phyloP scores from a whole-genome alignment of 148 eudicot species.

The Arctostaphylos glauca region DNA sequence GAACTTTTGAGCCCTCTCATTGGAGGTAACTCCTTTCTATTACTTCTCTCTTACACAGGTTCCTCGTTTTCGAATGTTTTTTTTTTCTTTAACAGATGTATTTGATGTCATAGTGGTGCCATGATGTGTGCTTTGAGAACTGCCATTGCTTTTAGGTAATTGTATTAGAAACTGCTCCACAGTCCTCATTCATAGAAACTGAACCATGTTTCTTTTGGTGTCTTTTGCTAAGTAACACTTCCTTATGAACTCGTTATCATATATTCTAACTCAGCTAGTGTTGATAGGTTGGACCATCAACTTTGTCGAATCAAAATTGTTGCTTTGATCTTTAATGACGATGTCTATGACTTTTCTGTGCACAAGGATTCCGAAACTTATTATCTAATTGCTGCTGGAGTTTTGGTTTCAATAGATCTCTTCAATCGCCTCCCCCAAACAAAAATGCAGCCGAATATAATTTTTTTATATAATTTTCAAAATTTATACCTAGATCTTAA shows the following conservation, averaged over 20 bases:
- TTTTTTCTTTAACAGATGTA: constrained; percentile 11
- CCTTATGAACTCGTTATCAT: background rate
- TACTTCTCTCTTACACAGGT: background rate
- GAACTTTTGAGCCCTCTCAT: constrained; percentile 84
- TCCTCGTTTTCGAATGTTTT: background rate
- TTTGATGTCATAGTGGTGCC: background rate
- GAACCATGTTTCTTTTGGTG: background rate
- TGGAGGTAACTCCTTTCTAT: constrained; percentile 58
- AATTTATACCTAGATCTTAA: too few relatives aligned
- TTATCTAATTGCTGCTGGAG: background rate
- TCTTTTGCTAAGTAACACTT: background rate
- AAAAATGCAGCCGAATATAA: background rate
- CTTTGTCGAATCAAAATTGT: too few relatives aligned
- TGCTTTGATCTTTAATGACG: background rate
- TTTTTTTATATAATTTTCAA: too few relatives aligned
- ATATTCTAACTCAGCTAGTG: background rate
- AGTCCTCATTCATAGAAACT: background rate
- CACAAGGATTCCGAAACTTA: background rate
- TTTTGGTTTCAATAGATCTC: constrained; percentile 2
- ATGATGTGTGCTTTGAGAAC: background rate
- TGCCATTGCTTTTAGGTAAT: background rate
- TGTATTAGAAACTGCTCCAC: background rate
- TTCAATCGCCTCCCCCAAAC: background rate
- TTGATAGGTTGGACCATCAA: background rate
- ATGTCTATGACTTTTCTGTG: background rate